Conservation (phyloP, 176 grass and related monocot genomes). For the Pontederia paniculata region DNA sequence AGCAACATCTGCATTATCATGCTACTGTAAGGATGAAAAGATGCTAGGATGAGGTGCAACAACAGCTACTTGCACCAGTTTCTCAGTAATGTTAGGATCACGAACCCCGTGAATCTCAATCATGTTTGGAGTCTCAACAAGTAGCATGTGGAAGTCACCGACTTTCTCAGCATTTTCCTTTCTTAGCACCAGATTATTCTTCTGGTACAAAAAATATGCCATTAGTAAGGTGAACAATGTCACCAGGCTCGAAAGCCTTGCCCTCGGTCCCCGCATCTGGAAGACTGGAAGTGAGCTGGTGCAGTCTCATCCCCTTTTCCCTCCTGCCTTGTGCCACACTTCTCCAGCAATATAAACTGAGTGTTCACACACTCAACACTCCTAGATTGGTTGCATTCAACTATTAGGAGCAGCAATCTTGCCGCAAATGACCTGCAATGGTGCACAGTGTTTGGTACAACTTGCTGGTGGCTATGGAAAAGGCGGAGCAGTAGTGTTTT, state of each 20-base stretch:
- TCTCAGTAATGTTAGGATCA: constrained; percentile 23
- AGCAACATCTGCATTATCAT: too few relatives aligned
- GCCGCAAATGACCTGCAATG: too few relatives aligned
- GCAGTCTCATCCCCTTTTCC: constrained; percentile 43
- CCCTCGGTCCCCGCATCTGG: constrained; percentile 66
- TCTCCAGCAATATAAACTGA: constrained; percentile 63
- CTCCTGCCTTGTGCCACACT: constrained; percentile 13
- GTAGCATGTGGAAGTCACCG: constrained; percentile 66
- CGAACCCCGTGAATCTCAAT: constrained; percentile 44
- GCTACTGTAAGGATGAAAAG: constrained; percentile 32
- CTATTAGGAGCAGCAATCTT: too few relatives aligned
- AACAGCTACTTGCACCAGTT: constrained; percentile 48
- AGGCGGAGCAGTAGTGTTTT: too few relatives aligned
- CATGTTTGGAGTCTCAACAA: constrained; percentile 88
- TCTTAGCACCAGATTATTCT: constrained; percentile 38
- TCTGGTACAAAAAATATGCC: constrained; percentile 79
- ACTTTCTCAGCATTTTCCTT: constrained; percentile 41
- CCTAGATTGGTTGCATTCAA: too few relatives aligned
- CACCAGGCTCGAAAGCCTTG: constrained; percentile 48
- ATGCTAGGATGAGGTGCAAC: constrained; percentile 36
- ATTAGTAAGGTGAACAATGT: constrained; percentile 46
- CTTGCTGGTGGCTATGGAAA: too few relatives aligned
- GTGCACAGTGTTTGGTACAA: too few relatives aligned
- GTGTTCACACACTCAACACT: too few relatives aligned
- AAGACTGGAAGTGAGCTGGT: constrained; percentile 35